A percentile compares a stretch with the other conserved stretches of the same genome.
phyloP scores from a whole-genome alignment of 441 rosid genomes.

The Jatropha podagrica region DNA sequence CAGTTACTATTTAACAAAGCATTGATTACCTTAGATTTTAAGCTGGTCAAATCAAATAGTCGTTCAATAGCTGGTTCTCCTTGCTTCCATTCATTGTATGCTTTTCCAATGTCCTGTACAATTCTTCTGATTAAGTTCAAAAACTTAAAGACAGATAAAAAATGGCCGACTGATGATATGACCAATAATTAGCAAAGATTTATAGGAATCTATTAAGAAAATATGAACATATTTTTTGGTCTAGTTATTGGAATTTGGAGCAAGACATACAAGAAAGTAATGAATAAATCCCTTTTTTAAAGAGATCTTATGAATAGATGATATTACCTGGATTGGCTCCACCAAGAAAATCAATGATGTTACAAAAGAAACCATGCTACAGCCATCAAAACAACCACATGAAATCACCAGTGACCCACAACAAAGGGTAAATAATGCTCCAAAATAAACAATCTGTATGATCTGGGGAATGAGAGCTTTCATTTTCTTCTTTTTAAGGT shows the following conservation, averaged over 20 bases:
- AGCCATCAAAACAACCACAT: constrained; percentile 58
- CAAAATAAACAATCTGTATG: constrained; percentile 68
- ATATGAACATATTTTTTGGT: neutral
- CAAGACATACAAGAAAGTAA: neutral
- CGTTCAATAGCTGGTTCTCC: constrained; percentile 93
- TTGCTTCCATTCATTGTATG: constrained; percentile 92
- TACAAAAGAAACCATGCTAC: constrained; percentile 69
- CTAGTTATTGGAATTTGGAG: neutral
- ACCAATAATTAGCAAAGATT: constrained; percentile 18
- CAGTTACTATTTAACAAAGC: constrained; percentile 1
- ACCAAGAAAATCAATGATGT: constrained; percentile 82
- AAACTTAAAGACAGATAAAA: constrained; percentile 31
- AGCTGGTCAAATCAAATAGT: constrained; percentile 62
- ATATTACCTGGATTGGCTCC: constrained; percentile 84
- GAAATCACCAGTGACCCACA: constrained; percentile 67
- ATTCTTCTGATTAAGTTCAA: constrained; percentile 32
- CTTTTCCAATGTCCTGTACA: constrained; percentile 82
- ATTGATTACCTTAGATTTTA: constrained; percentile 55
- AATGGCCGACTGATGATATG: constrained; percentile 21
- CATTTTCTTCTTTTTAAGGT: constrained; percentile 82
- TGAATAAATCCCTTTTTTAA: neutral
- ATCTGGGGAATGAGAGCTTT: constrained; percentile 88
- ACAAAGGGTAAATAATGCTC: constrained; percentile 61
- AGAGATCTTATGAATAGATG: constrained; percentile 12
- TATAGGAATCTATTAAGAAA: neutral